Percentiles rank a stretch among this genome's conserved stretches.
phyloP scores from a whole-genome alignment of 352 stramenopile species.

The Pythium vanterpoolii region DNA sequence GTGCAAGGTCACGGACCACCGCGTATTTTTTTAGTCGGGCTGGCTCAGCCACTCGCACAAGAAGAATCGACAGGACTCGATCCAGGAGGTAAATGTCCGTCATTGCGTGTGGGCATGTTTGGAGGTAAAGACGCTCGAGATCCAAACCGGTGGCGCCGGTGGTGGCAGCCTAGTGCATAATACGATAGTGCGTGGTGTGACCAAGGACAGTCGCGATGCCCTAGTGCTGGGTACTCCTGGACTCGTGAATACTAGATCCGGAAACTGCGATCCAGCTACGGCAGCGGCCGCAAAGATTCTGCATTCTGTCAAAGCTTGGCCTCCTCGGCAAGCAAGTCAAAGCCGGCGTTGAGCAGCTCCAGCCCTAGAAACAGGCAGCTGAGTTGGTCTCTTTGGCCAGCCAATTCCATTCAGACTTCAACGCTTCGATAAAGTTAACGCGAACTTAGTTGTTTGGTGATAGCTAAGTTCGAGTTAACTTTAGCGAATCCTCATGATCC shows the following conservation, averaged over 20 bases:
- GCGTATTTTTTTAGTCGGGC: slow-evolving; percentile 33
- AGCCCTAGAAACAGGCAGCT: not conserved
- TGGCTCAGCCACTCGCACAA: slow-evolving; percentile 42
- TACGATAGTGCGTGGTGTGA: no score
- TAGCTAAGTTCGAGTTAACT: slow-evolving; percentile 8
- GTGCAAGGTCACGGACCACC: slow-evolving; percentile 36
- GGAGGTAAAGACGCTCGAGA: slow-evolving; percentile 32
- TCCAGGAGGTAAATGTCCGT: slow-evolving; percentile 46
- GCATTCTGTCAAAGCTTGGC: slow-evolving; percentile 14
- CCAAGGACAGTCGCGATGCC: no score
- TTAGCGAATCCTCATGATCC: not conserved
- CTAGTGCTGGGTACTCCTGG: slow-evolving; percentile 5
- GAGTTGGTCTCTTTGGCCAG: not conserved
- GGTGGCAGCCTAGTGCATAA: no score
- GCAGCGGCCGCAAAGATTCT: slow-evolving; percentile 14
- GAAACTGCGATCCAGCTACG: not conserved
- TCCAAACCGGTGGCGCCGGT: slow-evolving; percentile 33
- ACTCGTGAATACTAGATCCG: not conserved
- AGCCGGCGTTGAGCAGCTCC: slow-evolving; percentile 15
- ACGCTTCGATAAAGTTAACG: no score
- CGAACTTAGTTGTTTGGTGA: no score
- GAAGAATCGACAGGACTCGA: slow-evolving; percentile 39
- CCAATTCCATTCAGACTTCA: not conserved
- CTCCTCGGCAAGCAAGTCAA: slow-evolving; percentile 21
- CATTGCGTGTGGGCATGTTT: slow-evolving; percentile 40